Evolutionary conservation across 257 asterid species (phyloP), one percentile per base, ranked within the genome.

Genomic region (Capsicum pubescens): DNA sequence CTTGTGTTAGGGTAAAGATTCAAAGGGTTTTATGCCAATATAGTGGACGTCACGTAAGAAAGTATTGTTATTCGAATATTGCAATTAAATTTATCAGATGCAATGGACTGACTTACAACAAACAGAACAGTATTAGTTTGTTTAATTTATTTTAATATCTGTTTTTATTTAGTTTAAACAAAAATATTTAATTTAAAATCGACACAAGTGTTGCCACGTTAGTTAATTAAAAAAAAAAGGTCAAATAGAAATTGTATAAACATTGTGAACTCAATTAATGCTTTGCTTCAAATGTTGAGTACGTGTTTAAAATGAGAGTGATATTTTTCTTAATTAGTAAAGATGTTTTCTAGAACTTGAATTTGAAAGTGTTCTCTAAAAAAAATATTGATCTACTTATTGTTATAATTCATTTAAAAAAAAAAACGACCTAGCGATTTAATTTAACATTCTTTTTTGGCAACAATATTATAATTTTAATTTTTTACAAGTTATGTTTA

Each of bases 31-130:
- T 54, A 77, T 74, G 12, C 80, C 8, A 50, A 74, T 8, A 4
- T 77, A 54, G 81, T 77, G 64, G 81, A 77, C 48, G 15, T 26
- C 81, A 77, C 64, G 81, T 52, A 77, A 15, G 81, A 16, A 77
- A 32, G 5, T 77, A 54, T 54, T 26, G 32, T 54, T 54, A 77
- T 54, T 16, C 63, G 50, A 77, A 77, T 77, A 77, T 77, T 77
- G 81, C 50, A 54, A 15, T 48, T 14, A 26, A 74, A 54, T 26
- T 52, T n/a, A 56, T 69, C 44, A 44, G 67, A 82, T 80, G 54
- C 82, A 46, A 48, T 32, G 82, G 66, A 57, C 36, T 68, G 84
- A 68, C 83, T 48, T 19, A 26, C 44, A 72, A 48, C 60, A 72
- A 48, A 19, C 80, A 19, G 9, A 48, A 19, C 19, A 70, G 56